Conservation (phyloP, 345 rosid genomes). For the Viola odorata region DNA sequence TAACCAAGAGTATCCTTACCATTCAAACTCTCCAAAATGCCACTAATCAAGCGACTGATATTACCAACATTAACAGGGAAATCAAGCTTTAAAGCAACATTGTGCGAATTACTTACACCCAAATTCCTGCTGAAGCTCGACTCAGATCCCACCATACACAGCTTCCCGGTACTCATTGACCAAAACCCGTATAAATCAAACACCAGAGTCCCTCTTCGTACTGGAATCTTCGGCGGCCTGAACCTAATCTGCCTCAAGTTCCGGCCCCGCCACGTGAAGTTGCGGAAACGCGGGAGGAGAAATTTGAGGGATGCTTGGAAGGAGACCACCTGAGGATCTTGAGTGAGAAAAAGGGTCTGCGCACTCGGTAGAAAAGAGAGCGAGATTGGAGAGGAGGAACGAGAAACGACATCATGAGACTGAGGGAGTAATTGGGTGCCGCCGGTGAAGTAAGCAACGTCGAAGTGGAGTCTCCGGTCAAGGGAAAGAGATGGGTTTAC, state of each 20-base stretch:
- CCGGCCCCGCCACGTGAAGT: conserved; percentile 5
- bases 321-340: conserved; percentile 18
- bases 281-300: conserved; percentile 11
- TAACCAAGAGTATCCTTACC: conserved; percentile 20
- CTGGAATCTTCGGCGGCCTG: conserved; percentile 48
- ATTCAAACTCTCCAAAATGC: conserved; percentile 48
- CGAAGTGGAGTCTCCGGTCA: conserved; percentile 27
- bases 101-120: conserved; percentile 16
- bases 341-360: conserved; percentile 14
- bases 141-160: conserved; percentile 87
- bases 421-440: conserved; percentile 35
- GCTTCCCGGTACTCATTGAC: conserved; percentile 63
- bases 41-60: conserved; percentile 54
- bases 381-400: not conserved
- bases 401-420: not conserved
- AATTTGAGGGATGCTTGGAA: conserved; percentile 20
- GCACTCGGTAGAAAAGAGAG: conserved; percentile 27
- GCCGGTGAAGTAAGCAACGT: conserved; percentile 44
- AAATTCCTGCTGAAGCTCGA: conserved; percentile 11
- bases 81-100: conserved; percentile 57
- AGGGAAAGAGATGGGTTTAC: conserved; percentile 4
- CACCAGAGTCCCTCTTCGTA: conserved; percentile 18
- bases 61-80: conserved; percentile 42
- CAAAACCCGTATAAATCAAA: conserved; percentile 62
- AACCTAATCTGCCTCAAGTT: conserved; percentile 37